These are phyloP conservation scores for Corchorus olitorius DNA, from an alignment of 345 rosid species.

Conservation along the genomic window DNA sequence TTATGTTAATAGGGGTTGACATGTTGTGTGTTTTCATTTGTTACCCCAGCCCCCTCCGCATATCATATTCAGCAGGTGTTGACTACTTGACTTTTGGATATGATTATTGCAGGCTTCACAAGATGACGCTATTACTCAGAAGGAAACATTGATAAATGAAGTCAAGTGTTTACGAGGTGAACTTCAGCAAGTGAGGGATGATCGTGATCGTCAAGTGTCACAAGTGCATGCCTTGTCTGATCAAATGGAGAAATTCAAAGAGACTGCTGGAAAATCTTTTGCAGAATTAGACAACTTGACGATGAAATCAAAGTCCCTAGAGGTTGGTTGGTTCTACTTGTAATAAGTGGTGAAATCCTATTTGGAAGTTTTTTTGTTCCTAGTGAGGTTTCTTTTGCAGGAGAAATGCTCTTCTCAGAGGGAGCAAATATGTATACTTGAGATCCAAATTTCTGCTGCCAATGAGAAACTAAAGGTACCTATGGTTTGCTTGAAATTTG, in stretches of 20 bases:
- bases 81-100: not conserved
- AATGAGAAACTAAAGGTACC: slow-evolving; percentile 85
- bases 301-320: slow-evolving; percentile 60
- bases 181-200: slow-evolving; percentile 80
- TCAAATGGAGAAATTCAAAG: slow-evolving; percentile 61
- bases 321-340: slow-evolving; percentile 51
- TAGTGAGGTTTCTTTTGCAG: slow-evolving; percentile 37
- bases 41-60: not conserved
- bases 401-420: slow-evolving; percentile 80
- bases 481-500: not conserved
- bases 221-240: slow-evolving; percentile 60
- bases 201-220: slow-evolving; percentile 70
- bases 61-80: not conserved
- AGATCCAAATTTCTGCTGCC: slow-evolving; percentile 65
- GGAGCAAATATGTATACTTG: slow-evolving; percentile 62
- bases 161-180: slow-evolving; percentile 75
- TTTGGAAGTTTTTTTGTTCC: not conserved
- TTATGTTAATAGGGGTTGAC: not conserved
- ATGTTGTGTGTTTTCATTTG: not conserved
- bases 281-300: slow-evolving; percentile 65
- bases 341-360: not conserved
- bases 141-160: slow-evolving; percentile 62
- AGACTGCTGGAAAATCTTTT: slow-evolving; percentile 71
- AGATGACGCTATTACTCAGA: slow-evolving; percentile 71
- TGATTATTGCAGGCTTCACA: slow-evolving; percentile 54